Percentiles rank a stretch among this genome's conserved stretches.
phyloP scores from a whole-genome alignment of 2,329 filamentous ascomycete genomes.

The Emmonsiellopsis sp. region DNA sequence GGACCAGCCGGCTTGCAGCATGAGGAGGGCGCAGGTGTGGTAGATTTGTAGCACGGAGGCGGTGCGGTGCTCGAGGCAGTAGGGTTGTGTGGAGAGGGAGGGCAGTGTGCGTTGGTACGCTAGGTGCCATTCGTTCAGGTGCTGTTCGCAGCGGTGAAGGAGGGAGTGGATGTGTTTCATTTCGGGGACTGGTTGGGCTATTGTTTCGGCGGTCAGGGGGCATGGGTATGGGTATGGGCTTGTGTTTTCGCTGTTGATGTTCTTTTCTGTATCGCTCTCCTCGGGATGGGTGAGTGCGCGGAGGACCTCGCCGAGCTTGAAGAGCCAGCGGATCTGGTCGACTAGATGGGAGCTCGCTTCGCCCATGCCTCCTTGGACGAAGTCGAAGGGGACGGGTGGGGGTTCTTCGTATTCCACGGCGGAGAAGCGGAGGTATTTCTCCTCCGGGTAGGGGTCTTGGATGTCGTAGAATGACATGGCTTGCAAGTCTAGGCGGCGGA shows the following conservation, averaged over 20 bases:
- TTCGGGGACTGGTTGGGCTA: neutral
- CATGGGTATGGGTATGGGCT: no score
- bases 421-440: neutral
- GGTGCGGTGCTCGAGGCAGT: neutral
- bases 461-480: neutral
- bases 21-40: neutral
- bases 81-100: neutral
- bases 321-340: neutral
- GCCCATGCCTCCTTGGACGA: neutral
- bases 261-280: neutral
- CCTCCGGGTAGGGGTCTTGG: neutral
- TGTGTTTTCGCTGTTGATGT: no score
- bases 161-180: neutral
- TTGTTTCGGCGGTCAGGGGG: neutral
- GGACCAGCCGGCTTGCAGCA: neutral
- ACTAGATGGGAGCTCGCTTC: neutral
- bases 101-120: neutral
- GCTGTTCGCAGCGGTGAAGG: neutral
- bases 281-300: neutral
- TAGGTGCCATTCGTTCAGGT: neutral
- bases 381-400: neutral
- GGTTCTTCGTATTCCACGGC: neutral
- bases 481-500: neutral
- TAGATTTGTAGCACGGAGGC: neutral
- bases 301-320: neutral